phyloP scores from a whole-genome alignment of 805 yeast genomes.

The Ogataea salicorniae region DNA sequence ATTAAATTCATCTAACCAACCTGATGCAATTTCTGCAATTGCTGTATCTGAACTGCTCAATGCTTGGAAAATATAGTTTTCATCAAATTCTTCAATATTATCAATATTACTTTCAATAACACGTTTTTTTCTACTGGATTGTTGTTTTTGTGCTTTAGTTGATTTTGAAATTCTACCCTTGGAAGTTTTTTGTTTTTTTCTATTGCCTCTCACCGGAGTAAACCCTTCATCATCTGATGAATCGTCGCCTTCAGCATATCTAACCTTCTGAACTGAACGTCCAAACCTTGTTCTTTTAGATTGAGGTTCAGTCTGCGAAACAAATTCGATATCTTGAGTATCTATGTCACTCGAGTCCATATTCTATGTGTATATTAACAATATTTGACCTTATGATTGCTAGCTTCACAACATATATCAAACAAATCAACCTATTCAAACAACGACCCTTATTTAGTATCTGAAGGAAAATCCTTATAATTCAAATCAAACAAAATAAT shows the following conservation, averaged over 20 bases:
- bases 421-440: no score
- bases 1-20: constrained; percentile 51
- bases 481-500: no score
- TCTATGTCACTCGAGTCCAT: no score
- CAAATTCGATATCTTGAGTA: no score
- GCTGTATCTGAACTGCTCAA: constrained; percentile 45
- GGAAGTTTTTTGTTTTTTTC: constrained; percentile 11
- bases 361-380: no score
- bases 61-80: constrained; percentile 46
- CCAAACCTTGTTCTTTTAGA: constrained; percentile 10
- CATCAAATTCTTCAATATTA: constrained; percentile 39
- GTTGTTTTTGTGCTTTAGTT: constrained; percentile 4
- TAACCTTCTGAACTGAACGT: not conserved
- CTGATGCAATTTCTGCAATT: constrained; percentile 45
- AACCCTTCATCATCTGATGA: constrained; percentile 1
- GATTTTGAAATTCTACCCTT: constrained; percentile 6
- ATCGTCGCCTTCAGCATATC: constrained; percentile 1
- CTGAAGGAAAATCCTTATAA: no score
- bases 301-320: not conserved
- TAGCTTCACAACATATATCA: no score
- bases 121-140: constrained; percentile 5
- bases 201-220: constrained; percentile 12
- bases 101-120: constrained; percentile 28
- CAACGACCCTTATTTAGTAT: no score
- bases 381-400: no score